A percentile compares a stretch with the other conserved stretches of the same genome.
Evolutionary conservation across 495 filamentous ascomycete genomes (phyloP).

Genomic region (Darksidea phi): DNA sequence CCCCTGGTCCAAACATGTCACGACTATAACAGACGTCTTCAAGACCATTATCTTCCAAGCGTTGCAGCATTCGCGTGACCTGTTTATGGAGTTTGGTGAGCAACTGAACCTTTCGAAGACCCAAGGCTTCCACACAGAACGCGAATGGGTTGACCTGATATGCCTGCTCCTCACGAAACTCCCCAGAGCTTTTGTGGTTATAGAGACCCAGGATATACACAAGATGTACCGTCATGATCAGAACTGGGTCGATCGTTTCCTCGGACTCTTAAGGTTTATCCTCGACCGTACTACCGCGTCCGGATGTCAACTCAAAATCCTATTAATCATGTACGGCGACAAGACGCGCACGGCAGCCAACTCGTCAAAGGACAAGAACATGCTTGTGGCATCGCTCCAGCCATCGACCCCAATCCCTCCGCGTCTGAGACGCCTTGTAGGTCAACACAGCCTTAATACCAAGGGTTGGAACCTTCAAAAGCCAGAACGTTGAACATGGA

Average conservation of each 20-base stretch:
- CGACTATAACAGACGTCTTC: no score
- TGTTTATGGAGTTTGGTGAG: no score
- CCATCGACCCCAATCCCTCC: background rate
- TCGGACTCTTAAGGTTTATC: background rate
- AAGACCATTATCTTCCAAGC: no score
- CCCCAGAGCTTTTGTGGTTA: background rate
- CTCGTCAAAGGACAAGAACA: background rate
- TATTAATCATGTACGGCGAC: constrained; percentile 1
- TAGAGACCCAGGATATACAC: background rate
- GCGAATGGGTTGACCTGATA: constrained; percentile 1
- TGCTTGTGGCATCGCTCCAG: background rate
- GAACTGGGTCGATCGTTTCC: background rate
- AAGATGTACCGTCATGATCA: background rate
- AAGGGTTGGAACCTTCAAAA: background rate
- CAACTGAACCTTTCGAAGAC: background rate
- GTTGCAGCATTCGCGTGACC: no score
- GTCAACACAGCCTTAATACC: background rate
- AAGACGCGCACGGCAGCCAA: background rate
- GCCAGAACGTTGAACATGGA: no score
- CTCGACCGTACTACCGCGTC: no score
- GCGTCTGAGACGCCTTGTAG: background rate
- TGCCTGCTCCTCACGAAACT: background rate
- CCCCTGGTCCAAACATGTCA: no score
- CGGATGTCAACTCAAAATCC: no score
- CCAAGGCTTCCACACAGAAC: constrained; percentile 1